These are phyloP conservation scores for Camellia lanceoleosa DNA, from an alignment of 148 eudicot species.

Conservation along the genomic window DNA sequence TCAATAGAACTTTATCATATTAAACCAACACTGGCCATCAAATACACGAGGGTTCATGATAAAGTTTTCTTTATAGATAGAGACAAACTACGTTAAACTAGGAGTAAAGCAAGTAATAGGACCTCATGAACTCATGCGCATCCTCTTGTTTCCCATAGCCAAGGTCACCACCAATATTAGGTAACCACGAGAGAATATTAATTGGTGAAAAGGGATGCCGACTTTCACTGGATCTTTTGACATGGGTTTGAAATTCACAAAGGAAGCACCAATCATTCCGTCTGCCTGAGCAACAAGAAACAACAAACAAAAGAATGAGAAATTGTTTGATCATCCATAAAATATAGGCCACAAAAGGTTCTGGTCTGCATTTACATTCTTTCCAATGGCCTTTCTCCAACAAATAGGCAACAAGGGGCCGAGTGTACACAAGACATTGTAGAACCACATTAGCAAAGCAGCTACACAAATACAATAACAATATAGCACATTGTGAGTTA, in stretches of 20 bases:
- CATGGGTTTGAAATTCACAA: conserved; percentile 77
- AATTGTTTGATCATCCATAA: background rate
- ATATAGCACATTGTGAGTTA: background rate
- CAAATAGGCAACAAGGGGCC: conserved; percentile 80
- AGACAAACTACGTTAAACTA: background rate
- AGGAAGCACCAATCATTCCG: conserved; percentile 89
- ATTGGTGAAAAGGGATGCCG: conserved; percentile 78
- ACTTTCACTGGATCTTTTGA: conserved; percentile 58
- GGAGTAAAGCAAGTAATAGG: conserved; percentile 2
- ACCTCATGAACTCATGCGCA: conserved; percentile 99
- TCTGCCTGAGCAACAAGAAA: conserved; percentile 46
- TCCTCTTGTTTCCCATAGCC: conserved; percentile 95
- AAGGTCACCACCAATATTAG: conserved; percentile 89
- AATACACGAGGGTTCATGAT: background rate
- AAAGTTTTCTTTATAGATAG: too few species aligned
- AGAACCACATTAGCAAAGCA: conserved; percentile 94
- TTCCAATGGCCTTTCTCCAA: conserved; percentile 69
- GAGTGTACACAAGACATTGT: conserved; percentile 84
- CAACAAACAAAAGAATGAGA: conserved; percentile 10
- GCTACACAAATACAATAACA: conserved; percentile 39
- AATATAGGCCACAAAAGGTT: background rate
- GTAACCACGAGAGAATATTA: conserved; percentile 77
- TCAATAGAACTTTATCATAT: background rate
- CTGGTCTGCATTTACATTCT: conserved; percentile 53
- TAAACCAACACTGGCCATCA: background rate